Base-by-base conservation (phyloP, 1,284 basidiomycete genomes). In the Exobasidium rhododendri region DNA sequence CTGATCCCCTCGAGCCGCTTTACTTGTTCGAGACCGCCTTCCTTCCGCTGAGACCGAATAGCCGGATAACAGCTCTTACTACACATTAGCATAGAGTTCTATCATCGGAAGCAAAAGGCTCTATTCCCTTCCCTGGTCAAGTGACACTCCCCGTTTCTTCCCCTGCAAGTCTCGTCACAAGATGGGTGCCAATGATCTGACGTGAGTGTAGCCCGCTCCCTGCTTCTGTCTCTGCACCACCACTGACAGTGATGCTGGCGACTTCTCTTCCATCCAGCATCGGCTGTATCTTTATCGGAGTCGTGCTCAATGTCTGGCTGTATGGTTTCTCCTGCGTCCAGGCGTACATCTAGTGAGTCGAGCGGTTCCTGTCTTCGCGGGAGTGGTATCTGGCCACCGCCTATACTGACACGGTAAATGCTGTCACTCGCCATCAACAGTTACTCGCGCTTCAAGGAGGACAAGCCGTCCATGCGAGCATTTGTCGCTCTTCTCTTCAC, bases 251-350 rank as follows among this genome's bases (percentile, higher is more conserved):
- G 17, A 17, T 47, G 11, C 20, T 3, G 22, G n/a, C 17, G 22
- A 24, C 28, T 50, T 26, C 24, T n/a, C 20, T 47, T 47, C 20
- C 13, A 7, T 49, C 59, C 61, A 70, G 63, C n/a, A 61, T 76
- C 56, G 74, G 74, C 22, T 69, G 66, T 63, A 68, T 76, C 57
- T 68, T 74, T 64, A 74, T 74, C 56, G 74, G 74, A 49, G 65
- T 71, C 51, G 61, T 71, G 58, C 59, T 74, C 62, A 76, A 76
- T 62, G 63, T 73, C 31, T 70, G 69, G 67, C 67, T 76, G 31
- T 74, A 56, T 29, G 74, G 74, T 49, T 73, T 75, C 61, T 70
- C 64, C 17, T 68, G 68, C 46, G 70, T 73, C n/a, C 70, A 73
- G 55, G 68, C 66, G 13, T 73, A 73, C 64, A 69, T 73, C 62